phyloP scores from a whole-genome alignment of 2,329 filamentous ascomycete genomes.

The Emmonsia crescens region DNA sequence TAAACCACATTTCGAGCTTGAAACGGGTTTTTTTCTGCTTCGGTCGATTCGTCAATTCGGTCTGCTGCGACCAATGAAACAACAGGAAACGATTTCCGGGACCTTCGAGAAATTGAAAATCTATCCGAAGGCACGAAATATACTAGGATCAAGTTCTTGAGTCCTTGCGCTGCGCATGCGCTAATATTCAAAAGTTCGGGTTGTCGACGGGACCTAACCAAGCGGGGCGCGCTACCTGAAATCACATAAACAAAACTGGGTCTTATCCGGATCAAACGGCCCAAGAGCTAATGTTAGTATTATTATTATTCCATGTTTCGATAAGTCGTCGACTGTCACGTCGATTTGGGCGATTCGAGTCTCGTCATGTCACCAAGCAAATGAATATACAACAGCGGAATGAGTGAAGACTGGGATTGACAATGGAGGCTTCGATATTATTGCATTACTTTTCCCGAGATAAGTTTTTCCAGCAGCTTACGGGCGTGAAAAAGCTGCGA shows the following conservation, averaged over 20 bases:
- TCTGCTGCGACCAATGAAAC: not conserved
- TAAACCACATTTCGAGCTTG: not conserved
- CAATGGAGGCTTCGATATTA: too few relatives aligned
- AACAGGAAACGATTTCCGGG: not conserved
- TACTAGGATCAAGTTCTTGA: not conserved
- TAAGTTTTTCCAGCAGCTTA: too few relatives aligned
- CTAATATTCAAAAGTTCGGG: not conserved
- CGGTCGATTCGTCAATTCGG: not conserved
- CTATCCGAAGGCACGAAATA: not conserved
- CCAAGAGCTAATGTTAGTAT: not conserved
- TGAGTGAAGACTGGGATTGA: too few relatives aligned
- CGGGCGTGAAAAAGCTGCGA: slow-evolving; percentile 3
- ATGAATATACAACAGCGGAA: not conserved
- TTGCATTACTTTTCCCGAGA: not conserved
- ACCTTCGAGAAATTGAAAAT: not conserved
- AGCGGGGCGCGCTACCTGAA: not conserved
- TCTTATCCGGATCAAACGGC: slow-evolving; percentile 1
- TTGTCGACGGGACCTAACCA: not conserved
- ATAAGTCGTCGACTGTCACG: not conserved
- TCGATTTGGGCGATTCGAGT: not conserved
- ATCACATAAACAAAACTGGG: not conserved
- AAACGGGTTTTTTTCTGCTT: not conserved
- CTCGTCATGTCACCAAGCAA: not conserved
- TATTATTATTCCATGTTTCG: not conserved
- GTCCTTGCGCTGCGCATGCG: not conserved